phyloP scores from a whole-genome alignment of 2,329 filamentous ascomycete species.

The Neonectria ditissima region DNA sequence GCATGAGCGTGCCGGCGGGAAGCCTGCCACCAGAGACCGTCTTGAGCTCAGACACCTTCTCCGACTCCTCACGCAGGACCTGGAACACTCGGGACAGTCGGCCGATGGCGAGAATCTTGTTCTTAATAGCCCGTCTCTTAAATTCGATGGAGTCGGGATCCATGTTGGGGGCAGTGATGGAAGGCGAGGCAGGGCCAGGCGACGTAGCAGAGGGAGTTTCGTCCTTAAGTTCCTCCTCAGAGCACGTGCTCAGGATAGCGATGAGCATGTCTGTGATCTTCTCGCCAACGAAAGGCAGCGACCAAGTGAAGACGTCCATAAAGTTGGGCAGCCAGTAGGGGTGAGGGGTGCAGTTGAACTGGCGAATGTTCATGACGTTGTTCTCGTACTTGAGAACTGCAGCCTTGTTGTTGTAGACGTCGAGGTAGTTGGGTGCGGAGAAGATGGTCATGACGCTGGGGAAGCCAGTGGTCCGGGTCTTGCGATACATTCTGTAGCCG shows the following conservation, averaged over 20 bases:
- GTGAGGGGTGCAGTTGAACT: conserved; percentile 99
- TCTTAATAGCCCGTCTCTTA: conserved; percentile 97
- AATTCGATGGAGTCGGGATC: conserved; percentile 92
- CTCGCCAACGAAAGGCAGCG: conserved; percentile 96
- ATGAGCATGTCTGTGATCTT: conserved; percentile 99
- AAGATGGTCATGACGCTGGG: conserved; percentile 99
- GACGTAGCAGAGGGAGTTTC: conserved; percentile 79
- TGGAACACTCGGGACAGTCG: conserved; percentile 98
- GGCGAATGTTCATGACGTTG: conserved; percentile 99
- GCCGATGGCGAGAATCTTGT: conserved; percentile 98
- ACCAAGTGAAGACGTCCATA: conserved; percentile 99
- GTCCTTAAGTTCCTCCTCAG: conserved; percentile 97
- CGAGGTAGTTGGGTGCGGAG: conserved; percentile 97
- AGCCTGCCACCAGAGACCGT: conserved; percentile 92
- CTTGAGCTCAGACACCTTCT: conserved; percentile 97
- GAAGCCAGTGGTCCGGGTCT: conserved; percentile 97
- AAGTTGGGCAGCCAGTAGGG: conserved; percentile 99
- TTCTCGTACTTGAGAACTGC: conserved; percentile 99
- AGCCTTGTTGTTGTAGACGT: conserved; percentile 99
- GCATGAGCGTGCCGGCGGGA: conserved; percentile 95
- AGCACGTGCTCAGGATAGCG: conserved; percentile 97
- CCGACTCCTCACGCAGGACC: conserved; percentile 95
- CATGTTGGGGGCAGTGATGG: conserved; percentile 54
- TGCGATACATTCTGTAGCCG: conserved; percentile 98
- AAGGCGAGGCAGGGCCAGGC: conserved; percentile 79